Evolutionary conservation across 257 asterid genomes (phyloP).

Genomic region (Solanum arcanum): DNA sequence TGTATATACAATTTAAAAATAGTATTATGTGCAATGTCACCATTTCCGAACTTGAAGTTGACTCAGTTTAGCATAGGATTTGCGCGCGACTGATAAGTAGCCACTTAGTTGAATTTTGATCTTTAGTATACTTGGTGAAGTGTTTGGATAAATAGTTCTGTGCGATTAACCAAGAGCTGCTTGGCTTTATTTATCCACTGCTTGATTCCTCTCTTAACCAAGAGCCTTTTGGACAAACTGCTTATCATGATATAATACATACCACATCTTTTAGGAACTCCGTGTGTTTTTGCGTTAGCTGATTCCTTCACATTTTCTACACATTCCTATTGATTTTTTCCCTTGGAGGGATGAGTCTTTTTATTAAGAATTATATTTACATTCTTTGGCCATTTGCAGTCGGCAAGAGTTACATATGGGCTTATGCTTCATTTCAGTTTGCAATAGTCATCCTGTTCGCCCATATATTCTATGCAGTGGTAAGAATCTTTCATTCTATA

Average conservation of each 20-base stretch:
- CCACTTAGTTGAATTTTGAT: background rate
- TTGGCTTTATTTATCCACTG: background rate
- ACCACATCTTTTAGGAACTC: background rate
- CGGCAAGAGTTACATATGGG: slow-evolving; percentile 94
- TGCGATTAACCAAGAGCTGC: background rate
- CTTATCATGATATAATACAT: background rate
- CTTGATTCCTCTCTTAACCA: background rate
- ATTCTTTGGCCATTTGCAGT: slow-evolving; percentile 35
- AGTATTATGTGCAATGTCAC: background rate
- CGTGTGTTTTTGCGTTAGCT: background rate
- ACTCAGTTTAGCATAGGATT: background rate
- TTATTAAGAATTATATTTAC: background rate
- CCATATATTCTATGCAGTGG: slow-evolving; percentile 82
- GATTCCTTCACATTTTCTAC: background rate
- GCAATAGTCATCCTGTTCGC: slow-evolving; percentile 90
- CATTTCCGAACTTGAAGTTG: background rate
- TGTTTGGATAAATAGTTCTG: background rate
- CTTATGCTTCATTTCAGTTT: slow-evolving; percentile 94
- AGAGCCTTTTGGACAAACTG: background rate
- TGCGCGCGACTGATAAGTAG: background rate
- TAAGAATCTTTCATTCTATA: slow-evolving; percentile 17
- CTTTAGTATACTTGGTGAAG: background rate
- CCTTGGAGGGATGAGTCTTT: background rate
- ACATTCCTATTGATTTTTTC: background rate
- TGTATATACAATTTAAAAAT: background rate